Base-by-base conservation (phyloP, 768 basidiomycete species). In the Bullera alba region DNA sequence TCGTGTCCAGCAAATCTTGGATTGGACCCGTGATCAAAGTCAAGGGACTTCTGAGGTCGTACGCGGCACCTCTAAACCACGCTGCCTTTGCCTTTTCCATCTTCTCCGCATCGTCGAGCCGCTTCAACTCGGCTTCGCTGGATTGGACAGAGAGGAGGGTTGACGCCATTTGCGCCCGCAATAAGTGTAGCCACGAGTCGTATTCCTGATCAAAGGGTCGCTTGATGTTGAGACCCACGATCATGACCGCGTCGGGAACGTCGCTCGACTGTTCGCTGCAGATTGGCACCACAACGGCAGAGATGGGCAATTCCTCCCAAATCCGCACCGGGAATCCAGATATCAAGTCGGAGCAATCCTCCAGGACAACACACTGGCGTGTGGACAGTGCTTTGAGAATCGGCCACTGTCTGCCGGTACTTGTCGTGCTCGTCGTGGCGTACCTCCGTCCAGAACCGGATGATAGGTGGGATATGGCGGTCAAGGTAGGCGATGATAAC, bases 51-150 rank as follows among this genome's bases (percentile, higher is more conserved):
- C 61, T 46, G 1, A 71, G 51, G 37, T 71, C 67, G 43, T 71
- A 65, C 4, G 70, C 67, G 2, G 67, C 67, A 19, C 65, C 65
- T 16, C 57, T 46, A 48, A 71, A 63, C 63, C 66, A 71, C 7
- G 61, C 60, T 6, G 56, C 50, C 51, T 67, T 69, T 27, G 67
- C 65, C 23, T 48, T 48, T 34, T 67, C 67, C 61, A 71, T 61
- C 34, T 52, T 54, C 2, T 48, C 49, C 25, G 41, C 35, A 21
- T 60, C 63, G 14, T 58, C 61, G 5, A 45, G 28, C 12, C 52
- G 42, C 25, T 37, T 23, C 21, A 35, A n/a, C 32, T 68, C 63
- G 23, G 53, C 54, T 44, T 68, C 63, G 12, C 35, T 15, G n/a
- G 60, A 54, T 48, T 65, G 62, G 26, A 61, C 66, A 7, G 56